These are phyloP conservation scores for Dipodascopsis uninucleata DNA, from an alignment of 805 yeast genomes.

Conservation along the genomic window DNA sequence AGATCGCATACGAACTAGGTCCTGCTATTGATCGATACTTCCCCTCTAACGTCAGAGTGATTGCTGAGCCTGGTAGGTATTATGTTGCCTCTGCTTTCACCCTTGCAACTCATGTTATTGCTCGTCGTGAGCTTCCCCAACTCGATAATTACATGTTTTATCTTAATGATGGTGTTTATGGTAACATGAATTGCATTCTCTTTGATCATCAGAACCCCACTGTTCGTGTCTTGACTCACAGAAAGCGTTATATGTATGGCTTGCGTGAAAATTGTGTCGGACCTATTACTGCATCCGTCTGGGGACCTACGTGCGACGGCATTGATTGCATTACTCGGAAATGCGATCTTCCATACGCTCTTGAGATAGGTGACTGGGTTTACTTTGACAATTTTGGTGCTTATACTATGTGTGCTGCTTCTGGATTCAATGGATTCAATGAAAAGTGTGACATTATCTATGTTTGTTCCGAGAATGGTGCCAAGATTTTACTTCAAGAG, in stretches of 20 bases:
- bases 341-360: conserved; percentile 53
- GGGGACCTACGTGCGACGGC: conserved; percentile 99
- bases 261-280: conserved; percentile 23
- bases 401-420: conserved; percentile 88
- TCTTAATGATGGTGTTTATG: conserved; percentile 92
- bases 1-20: conserved; percentile 56
- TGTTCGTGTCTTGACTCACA: conserved; percentile 62
- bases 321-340: conserved; percentile 70
- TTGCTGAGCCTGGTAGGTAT: conserved; percentile 94
- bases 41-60: conserved; percentile 52
- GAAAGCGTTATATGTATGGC: conserved; percentile 42
- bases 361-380: conserved; percentile 87
- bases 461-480: conserved; percentile 46
- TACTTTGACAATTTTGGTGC: conserved; percentile 84
- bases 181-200: conserved; percentile 88
- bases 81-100: conserved; percentile 83
- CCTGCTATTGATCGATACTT: conserved; percentile 55
- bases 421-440: conserved; percentile 85
- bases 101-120: conserved; percentile 77
- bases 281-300: conserved; percentile 51
- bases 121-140: conserved; percentile 56
- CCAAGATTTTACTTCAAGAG: conserved; percentile 12
- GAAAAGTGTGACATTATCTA: conserved; percentile 55
- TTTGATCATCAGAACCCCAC: conserved; percentile 85
- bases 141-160: conserved; percentile 63